Percentiles rank a stretch among this genome's conserved stretches.
Evolutionary conservation across 495 filamentous ascomycete genomes (phyloP).

Genomic region (Daldinia decipiens): DNA sequence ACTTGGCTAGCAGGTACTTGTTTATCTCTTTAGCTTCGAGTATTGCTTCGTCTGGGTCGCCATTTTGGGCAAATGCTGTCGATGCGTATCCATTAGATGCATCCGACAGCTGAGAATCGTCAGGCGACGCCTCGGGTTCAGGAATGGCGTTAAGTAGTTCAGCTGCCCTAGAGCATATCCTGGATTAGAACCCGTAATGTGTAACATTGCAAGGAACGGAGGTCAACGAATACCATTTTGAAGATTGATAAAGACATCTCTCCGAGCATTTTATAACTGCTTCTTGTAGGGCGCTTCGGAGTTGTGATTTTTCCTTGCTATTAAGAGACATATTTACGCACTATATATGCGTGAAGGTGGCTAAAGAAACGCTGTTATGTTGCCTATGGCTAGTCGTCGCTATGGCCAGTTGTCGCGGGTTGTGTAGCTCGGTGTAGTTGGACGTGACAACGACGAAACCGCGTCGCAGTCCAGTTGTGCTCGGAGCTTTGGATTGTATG

Average conservation of each 20-base stretch:
- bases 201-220: not conserved
- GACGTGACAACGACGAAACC: conserved; percentile 12
- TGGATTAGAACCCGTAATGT: conserved; percentile 13
- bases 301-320: conserved; percentile 58
- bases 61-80: conserved; percentile 61
- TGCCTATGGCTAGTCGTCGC: not conserved
- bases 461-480: conserved; percentile 11
- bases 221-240: conserved; percentile 85
- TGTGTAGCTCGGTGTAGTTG: not conserved
- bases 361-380: not conserved
- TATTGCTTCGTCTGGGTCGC: conserved; percentile 72
- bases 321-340: conserved; percentile 52
- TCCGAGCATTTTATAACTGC: conserved; percentile 92
- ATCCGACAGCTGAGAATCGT: conserved; percentile 53
- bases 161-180: conserved; percentile 74
- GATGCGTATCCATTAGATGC: conserved; percentile 47
- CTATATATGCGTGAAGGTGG: conserved; percentile 12
- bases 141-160: conserved; percentile 89
- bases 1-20: conserved; percentile 90
- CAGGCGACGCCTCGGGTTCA: conserved; percentile 50
- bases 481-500: not conserved
- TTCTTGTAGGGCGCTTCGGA: conserved; percentile 75
- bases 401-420: not conserved
- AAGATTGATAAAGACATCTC: conserved; percentile 92
- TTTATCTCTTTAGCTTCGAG: conserved; percentile 84